Percentiles rank a stretch among this genome's conserved stretches.
These are phyloP conservation scores for Leccinum subspadiceum DNA, from an alignment of 1,284 basidiomycete species.

Conservation along the genomic window DNA sequence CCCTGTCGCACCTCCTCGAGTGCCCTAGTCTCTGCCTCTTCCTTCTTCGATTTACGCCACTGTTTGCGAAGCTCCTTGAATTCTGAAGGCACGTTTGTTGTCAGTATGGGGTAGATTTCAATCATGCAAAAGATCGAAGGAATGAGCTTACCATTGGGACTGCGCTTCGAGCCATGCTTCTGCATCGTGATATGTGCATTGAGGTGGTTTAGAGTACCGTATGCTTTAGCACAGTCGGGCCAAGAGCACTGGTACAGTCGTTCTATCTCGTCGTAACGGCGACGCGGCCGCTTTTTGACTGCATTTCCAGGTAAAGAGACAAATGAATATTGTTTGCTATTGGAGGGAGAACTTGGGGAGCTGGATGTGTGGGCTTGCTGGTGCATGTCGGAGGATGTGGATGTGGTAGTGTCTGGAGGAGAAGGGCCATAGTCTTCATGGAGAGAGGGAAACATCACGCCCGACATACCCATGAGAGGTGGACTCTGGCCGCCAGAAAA, in stretches of 20 bases:
- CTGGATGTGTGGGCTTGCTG: constrained; percentile 11
- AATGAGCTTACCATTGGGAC: constrained; percentile 67
- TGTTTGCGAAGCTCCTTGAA: constrained; percentile 97
- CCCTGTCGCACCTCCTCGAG: constrained; percentile 15
- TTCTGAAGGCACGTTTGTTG: constrained; percentile 50
- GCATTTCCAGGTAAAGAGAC: constrained; percentile 75
- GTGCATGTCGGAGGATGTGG: constrained; percentile 41
- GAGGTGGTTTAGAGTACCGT: constrained; percentile 88
- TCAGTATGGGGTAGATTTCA: constrained; percentile 8
- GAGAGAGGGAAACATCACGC: constrained; percentile 42
- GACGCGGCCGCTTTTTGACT: constrained; percentile 78
- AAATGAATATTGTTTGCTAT: constrained; percentile 75
- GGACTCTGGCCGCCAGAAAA: constrained; percentile 40
- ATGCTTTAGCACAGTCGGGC: constrained; percentile 81
- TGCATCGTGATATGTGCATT: constrained; percentile 94
- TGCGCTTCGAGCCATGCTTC: constrained; percentile 82
- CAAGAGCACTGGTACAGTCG: constrained; percentile 85
- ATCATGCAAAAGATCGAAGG: neutral
- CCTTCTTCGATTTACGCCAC: constrained; percentile 93
- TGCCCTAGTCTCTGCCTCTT: constrained; percentile 42
- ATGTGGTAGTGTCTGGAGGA: constrained; percentile 55
- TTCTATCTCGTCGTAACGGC: constrained; percentile 90
- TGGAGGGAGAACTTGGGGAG: constrained; percentile 32
- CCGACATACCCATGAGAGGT: constrained; percentile 36
- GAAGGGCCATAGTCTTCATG: constrained; percentile 52